Conservation (phyloP, 345 rosid genomes). For the Sapria himalayana region DNA sequence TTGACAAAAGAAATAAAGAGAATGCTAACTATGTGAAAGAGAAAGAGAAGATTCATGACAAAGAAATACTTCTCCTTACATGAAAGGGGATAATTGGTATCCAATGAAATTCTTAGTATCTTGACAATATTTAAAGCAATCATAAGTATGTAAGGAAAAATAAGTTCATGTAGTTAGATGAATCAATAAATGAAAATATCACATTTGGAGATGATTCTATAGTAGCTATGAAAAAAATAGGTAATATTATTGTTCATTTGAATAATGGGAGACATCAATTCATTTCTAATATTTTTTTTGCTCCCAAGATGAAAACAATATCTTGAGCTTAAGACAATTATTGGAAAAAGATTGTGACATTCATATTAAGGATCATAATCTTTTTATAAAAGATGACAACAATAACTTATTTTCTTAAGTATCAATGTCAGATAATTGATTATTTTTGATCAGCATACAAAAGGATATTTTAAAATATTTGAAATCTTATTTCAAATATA, state of each 20-base stretch:
- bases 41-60: too few relatives aligned
- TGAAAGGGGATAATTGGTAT: too few relatives aligned
- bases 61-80: too few relatives aligned
- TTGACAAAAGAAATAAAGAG: too few relatives aligned
- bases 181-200: not conserved
- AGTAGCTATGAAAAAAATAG: not conserved
- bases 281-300: slow-evolving; percentile 3
- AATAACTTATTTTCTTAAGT: not conserved
- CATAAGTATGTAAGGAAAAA: not conserved
- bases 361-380: not conserved
- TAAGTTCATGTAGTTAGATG: not conserved
- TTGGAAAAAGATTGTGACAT: not conserved
- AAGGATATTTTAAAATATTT: not conserved
- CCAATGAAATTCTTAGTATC: too few relatives aligned
- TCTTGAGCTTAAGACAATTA: not conserved
- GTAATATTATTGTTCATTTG: not conserved
- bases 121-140: too few relatives aligned
- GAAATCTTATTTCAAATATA: not conserved
- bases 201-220: not conserved
- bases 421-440: not conserved
- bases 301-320: slow-evolving; percentile 2
- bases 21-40: too few relatives aligned
- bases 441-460: not conserved
- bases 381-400: not conserved
- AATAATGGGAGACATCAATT: slow-evolving; percentile 1